Conservation (phyloP, 2,329 filamentous ascomycete species). For the Diaporthe caulivora region DNA sequence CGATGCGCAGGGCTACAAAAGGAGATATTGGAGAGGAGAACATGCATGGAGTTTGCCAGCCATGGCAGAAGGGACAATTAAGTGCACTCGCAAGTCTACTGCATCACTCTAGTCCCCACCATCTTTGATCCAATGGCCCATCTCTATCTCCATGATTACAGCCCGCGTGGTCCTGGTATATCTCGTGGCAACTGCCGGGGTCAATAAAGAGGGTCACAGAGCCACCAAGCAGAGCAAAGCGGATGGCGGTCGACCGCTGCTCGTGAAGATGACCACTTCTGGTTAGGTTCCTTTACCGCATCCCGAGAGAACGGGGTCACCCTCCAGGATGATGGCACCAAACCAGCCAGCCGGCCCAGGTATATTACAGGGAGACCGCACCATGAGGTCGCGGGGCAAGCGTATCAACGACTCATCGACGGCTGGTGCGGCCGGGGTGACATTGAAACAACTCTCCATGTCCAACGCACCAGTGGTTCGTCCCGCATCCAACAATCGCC, state of each 20-base stretch:
- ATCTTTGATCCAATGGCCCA: not conserved
- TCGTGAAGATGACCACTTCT: conserved; percentile 28
- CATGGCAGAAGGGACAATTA: not conserved
- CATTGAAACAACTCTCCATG: not conserved
- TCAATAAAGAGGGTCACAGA: conserved; percentile 1
- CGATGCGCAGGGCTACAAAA: not conserved
- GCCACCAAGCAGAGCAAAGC: not conserved
- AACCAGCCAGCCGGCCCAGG: not conserved
- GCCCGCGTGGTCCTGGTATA: not conserved
- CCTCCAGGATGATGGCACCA: conserved; percentile 9
- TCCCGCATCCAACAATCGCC: conserved; percentile 8
- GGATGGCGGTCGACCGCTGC: conserved; percentile 11
- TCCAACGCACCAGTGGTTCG: conserved; percentile 8
- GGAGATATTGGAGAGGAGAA: not conserved
- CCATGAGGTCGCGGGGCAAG: not conserved
- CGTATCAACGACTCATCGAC: conserved; percentile 2
- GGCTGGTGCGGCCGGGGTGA: conserved; percentile 20
- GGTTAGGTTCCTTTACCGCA: conserved; percentile 19
- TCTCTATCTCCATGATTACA: not conserved
- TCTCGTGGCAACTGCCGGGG: conserved; percentile 16
- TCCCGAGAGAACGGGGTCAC: conserved; percentile 20
- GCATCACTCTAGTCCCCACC: not conserved
- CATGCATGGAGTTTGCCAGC: not conserved
- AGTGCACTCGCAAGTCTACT: not conserved
- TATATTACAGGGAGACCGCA: not conserved